Base-by-base conservation (phyloP, 495 filamentous ascomycete species). In the Penicillium simplicissimum region DNA sequence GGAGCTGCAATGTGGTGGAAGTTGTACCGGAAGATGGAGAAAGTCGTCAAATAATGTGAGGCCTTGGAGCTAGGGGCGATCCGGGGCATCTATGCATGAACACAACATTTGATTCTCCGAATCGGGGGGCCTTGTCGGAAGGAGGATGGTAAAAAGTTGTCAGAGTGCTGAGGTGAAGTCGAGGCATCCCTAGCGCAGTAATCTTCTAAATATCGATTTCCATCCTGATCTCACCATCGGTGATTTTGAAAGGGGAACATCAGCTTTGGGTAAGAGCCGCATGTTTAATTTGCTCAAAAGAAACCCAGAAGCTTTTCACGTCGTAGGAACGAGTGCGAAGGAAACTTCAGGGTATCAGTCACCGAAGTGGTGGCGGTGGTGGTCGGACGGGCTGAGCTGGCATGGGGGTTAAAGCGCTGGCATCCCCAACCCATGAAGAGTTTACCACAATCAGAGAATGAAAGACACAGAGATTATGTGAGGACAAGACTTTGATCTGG, bases 331-430 rank as follows among this genome's bases (percentile, higher is more conserved):
- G n/a, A 15, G 17, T 40, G 47, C 37, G 17, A 52, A 52, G 55
- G 38, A 10, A 45, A 35, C 42, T 43, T 33, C 31, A 37, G 28
- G 3, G n/a, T 33, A 55, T 2, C 45, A 51, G 62, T 31, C 45
- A 51, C 51, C 58, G 28, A 42, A 40, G 53, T 38, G 52, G 58
- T 37, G 49, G 58, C 34, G 49, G 58, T 55, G 52, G 61, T 43
- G 49, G 58, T 55, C 34, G 43, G 58, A 52, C 56, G 55, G 54
- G 56, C 65, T 56, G 47, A 31, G 47, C 40, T 62, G 63, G 28
- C 59, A 57, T n/a, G 37, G 34, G 38, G 25, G 40, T 25, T 13
- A 31, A 38, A 62, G 40, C 21, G 40, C 54, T 13, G 53, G 51
- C 45, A 52, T 34, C 36, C 33, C 51, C 11, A 31, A 49, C 2